phyloP scores from a whole-genome alignment of 1,284 basidiomycete species.

The Cutaneotrichosporon cyanovorans region DNA sequence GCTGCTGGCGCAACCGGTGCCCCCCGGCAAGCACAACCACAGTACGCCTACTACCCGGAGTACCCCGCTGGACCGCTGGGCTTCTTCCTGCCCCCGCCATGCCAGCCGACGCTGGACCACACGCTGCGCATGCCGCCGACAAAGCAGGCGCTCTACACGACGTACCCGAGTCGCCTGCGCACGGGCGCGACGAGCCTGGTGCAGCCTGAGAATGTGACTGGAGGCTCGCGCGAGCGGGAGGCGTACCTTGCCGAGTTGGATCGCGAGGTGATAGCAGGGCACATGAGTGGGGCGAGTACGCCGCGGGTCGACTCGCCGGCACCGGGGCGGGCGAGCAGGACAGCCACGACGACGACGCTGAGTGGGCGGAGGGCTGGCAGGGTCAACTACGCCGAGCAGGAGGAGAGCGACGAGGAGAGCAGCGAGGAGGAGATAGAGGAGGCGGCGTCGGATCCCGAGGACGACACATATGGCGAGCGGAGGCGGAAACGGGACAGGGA shows the following conservation, averaged over 20 bases:
- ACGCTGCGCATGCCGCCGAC: constrained; percentile 26
- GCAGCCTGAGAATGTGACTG: constrained; percentile 63
- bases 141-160: constrained; percentile 67
- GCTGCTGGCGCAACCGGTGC: constrained; percentile 3
- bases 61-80: constrained; percentile 33
- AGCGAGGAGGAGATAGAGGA: constrained; percentile 61
- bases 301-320: constrained; percentile 34
- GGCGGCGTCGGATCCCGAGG: constrained; percentile 56
- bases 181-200: constrained; percentile 83
- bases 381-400: constrained; percentile 82
- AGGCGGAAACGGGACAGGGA: constrained; percentile 11
- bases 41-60: constrained; percentile 2
- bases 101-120: constrained; percentile 33
- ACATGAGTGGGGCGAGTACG: constrained; percentile 21
- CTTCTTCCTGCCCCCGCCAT: constrained; percentile 38
- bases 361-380: constrained; percentile 52
- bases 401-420: constrained; percentile 70
- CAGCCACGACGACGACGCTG: constrained; percentile 32
- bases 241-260: constrained; percentile 35
- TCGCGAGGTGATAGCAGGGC: constrained; percentile 19
- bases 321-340: constrained; percentile 26
- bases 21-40: too few species aligned
- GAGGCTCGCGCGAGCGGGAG: constrained; percentile 46
- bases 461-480: constrained; percentile 27
- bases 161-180: constrained; percentile 85